Percentiles rank a stretch among this genome's conserved stretches.
Evolutionary conservation across 768 basidiomycete genomes (phyloP).

Genomic region (Mycena metata): DNA sequence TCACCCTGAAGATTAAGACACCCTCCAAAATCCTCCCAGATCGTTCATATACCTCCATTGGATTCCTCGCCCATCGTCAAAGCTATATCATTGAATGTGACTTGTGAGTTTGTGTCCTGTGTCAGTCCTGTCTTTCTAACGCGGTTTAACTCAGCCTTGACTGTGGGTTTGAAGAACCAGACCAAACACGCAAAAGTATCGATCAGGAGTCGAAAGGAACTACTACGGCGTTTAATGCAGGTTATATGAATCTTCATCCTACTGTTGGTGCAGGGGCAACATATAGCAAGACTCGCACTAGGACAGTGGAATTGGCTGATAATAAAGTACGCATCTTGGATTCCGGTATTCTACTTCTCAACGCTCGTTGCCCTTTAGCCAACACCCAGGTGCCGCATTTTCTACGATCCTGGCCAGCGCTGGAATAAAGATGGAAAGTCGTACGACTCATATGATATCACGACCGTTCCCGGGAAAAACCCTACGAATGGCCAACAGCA

Average conservation of each 20-base stretch:
- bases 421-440: conserved; percentile 24
- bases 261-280: neutral
- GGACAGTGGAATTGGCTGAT: neutral
- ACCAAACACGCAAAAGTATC: conserved; percentile 17
- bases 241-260: conserved; percentile 12
- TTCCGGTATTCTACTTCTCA: neutral
- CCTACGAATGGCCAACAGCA: neutral
- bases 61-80: conserved; percentile 23
- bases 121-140: neutral
- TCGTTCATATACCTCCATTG: conserved; percentile 22
- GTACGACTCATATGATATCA: conserved; percentile 20
- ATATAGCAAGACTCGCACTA: neutral
- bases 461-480: conserved; percentile 6
- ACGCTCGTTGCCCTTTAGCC: neutral
- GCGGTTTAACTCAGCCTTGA: conserved; percentile 2
- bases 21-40: conserved; percentile 9
- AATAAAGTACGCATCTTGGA: neutral
- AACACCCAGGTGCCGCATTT: conserved; percentile 14
- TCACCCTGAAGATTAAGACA: conserved; percentile 19
- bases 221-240: neutral
- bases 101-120: conserved; percentile 1
- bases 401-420: conserved; percentile 18
- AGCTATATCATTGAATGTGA: conserved; percentile 3
- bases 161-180: conserved; percentile 22
- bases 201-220: neutral